These are phyloP conservation scores for Tuber borchii DNA, from an alignment of 495 filamentous ascomycete genomes.

Conservation along the genomic window DNA sequence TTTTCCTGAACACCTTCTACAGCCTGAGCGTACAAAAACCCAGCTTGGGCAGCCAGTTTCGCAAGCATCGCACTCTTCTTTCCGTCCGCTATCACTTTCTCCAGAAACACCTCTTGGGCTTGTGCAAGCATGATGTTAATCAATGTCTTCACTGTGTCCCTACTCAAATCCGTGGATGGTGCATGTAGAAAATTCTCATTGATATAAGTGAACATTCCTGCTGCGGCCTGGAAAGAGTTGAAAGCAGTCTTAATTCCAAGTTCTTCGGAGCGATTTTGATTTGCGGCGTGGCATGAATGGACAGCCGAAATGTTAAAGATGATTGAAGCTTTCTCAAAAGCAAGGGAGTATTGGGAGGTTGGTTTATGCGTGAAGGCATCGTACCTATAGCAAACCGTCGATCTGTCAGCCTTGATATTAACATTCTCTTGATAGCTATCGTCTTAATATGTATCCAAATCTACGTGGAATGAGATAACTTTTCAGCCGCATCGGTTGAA, in stretches of 20 bases:
- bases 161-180: slow-evolving; percentile 85
- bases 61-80: slow-evolving; percentile 91
- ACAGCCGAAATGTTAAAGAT: slow-evolving; percentile 99
- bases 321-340: slow-evolving; percentile 97
- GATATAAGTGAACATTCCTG: slow-evolving; percentile 99
- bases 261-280: slow-evolving; percentile 87
- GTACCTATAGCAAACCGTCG: slow-evolving; percentile 58
- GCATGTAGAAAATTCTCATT: slow-evolving; percentile 99
- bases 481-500: background rate
- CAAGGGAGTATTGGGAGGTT: slow-evolving; percentile 90
- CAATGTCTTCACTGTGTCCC: slow-evolving; percentile 89
- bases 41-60: slow-evolving; percentile 85
- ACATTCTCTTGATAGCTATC: slow-evolving; percentile 3
- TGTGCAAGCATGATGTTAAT: slow-evolving; percentile 91
- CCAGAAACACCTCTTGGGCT: slow-evolving; percentile 91
- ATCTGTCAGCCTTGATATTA: slow-evolving; percentile 16
- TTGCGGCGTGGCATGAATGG: slow-evolving; percentile 87
- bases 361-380: slow-evolving; percentile 97
- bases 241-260: slow-evolving; percentile 90
- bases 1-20: slow-evolving; percentile 87
- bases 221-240: slow-evolving; percentile 95
- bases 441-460: background rate
- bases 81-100: slow-evolving; percentile 86
- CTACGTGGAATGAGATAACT: background rate
- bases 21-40: slow-evolving; percentile 78